phyloP scores from a whole-genome alignment of 345 rosid genomes.

The Mallotus nudiflorus region DNA sequence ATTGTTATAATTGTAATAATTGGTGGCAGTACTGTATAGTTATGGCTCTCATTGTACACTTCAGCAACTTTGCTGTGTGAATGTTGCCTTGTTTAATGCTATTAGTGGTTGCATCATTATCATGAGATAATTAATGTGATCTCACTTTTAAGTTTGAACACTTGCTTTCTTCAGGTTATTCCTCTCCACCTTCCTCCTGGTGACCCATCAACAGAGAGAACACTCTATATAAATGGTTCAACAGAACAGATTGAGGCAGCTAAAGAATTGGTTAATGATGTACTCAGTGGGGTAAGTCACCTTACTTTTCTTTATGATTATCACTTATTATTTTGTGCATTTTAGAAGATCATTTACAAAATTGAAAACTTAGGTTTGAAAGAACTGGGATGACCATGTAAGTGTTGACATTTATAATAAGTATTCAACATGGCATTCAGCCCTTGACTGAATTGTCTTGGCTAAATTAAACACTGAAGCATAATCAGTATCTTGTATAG shows the following conservation, averaged over 20 bases:
- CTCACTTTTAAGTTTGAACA: background rate
- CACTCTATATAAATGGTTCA: constrained; percentile 26
- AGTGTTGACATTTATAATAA: background rate
- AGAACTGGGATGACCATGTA: background rate
- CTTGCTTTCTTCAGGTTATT: constrained; percentile 23
- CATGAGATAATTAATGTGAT: background rate
- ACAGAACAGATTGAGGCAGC: constrained; percentile 34
- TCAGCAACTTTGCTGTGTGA: background rate
- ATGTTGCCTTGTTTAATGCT: background rate
- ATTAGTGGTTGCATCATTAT: background rate
- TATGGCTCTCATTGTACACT: background rate
- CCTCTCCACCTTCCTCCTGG: constrained; percentile 34
- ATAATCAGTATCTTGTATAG: background rate
- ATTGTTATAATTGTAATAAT: background rate
- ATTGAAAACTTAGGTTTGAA: background rate
- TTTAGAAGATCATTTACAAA: background rate
- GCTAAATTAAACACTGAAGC: background rate
- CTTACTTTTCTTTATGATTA: background rate
- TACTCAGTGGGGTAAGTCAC: constrained; percentile 25
- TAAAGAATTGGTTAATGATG: constrained; percentile 29
- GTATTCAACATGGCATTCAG: background rate
- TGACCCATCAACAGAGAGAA: constrained; percentile 28
- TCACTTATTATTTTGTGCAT: background rate
- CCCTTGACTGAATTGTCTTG: background rate
- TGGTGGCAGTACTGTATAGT: background rate